phyloP scores from a whole-genome alignment of 495 filamentous ascomycete species.

The Ramalina intermedia region DNA sequence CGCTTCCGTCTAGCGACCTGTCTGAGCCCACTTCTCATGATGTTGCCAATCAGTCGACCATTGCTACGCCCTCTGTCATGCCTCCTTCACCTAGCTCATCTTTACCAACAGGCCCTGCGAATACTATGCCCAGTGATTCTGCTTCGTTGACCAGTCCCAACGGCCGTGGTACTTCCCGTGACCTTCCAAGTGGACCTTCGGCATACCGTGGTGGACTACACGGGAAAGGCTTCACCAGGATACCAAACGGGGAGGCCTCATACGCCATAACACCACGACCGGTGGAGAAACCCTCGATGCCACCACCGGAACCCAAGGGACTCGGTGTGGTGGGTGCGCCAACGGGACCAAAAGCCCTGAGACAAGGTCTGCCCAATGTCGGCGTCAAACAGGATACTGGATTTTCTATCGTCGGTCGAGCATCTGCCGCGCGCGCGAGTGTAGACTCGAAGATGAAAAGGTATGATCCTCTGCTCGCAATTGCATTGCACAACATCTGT shows the following conservation, averaged over 20 bases:
- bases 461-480: slow-evolving; percentile 19
- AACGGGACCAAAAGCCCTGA: slow-evolving; percentile 84
- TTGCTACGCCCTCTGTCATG: slow-evolving; percentile 5
- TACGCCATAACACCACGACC: slow-evolving; percentile 9
- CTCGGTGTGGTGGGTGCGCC: slow-evolving; percentile 67
- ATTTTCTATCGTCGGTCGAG: slow-evolving; percentile 19
- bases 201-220: slow-evolving; percentile 20
- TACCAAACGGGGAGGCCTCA: slow-evolving; percentile 8
- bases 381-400: slow-evolving; percentile 19
- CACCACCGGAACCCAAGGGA: slow-evolving; percentile 30
- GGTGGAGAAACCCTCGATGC: slow-evolving; percentile 12
- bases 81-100: slow-evolving; percentile 16
- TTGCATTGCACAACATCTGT: not conserved
- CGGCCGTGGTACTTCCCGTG: slow-evolving; percentile 10
- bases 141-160: not conserved
- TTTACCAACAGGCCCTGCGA: slow-evolving; percentile 15
- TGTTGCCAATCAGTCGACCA: not conserved
- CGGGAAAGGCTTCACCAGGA: slow-evolving; percentile 12
- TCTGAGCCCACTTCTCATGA: not conserved
- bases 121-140: slow-evolving; percentile 4
- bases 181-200: slow-evolving; percentile 6
- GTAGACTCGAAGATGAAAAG: slow-evolving; percentile 14
- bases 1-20: slow-evolving; percentile 7
- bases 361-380: slow-evolving; percentile 69
- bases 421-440: slow-evolving; percentile 16